These are phyloP conservation scores for Sporothrix inflata DNA, from an alignment of 2,329 filamentous ascomycete species.

Conservation along the genomic window DNA sequence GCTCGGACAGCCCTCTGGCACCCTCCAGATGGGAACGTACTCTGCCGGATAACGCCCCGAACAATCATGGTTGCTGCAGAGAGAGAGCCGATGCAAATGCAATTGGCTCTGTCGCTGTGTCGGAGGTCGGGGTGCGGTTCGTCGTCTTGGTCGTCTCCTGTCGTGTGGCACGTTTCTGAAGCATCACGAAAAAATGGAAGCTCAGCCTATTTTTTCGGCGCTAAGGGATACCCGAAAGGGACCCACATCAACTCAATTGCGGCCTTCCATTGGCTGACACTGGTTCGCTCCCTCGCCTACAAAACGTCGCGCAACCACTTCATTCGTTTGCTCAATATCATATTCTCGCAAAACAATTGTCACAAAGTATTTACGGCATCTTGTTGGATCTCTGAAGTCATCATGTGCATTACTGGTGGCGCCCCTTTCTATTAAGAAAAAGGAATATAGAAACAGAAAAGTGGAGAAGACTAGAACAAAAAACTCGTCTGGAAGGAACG, in stretches of 20 bases:
- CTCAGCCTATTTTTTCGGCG: slow-evolving; percentile 27
- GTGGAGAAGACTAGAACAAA: slow-evolving; percentile 27
- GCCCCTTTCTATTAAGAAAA: slow-evolving; percentile 5
- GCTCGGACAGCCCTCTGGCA: background rate
- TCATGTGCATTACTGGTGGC: slow-evolving; percentile 22
- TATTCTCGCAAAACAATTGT: background rate
- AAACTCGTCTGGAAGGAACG: slow-evolving; percentile 2
- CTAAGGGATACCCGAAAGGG: background rate
- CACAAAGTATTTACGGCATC: background rate
- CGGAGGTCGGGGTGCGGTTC: too few relatives aligned
- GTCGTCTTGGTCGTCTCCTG: background rate
- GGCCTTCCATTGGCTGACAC: background rate
- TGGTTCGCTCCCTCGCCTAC: background rate
- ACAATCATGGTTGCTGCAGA: slow-evolving; percentile 53
- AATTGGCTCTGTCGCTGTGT: background rate
- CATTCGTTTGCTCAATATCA: background rate
- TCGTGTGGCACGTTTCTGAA: slow-evolving; percentile 8
- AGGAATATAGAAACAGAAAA: slow-evolving; percentile 17
- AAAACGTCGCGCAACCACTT: background rate
- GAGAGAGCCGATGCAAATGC: background rate
- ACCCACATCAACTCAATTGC: slow-evolving; percentile 1
- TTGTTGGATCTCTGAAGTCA: background rate
- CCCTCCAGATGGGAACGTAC: slow-evolving; percentile 44
- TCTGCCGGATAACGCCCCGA: slow-evolving; percentile 59
- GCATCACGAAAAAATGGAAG: slow-evolving; percentile 19